Base-by-base conservation (phyloP, 352 stramenopile species). In the Phytophthora hybrid region DNA sequence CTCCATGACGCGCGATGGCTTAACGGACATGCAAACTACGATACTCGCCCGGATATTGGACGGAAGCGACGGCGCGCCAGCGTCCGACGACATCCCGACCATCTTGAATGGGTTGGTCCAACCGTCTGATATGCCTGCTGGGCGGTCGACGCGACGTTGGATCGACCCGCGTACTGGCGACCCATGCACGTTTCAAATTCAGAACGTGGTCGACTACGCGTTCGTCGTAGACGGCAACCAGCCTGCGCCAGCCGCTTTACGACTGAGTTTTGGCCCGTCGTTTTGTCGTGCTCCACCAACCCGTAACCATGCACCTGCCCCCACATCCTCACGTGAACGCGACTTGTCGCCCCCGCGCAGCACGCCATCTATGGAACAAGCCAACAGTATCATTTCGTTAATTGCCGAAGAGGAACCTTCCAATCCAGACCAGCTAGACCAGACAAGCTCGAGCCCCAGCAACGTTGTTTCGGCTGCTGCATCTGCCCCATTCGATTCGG, bases 141-240 rank as follows among this genome's bases (percentile, higher is more conserved):
- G 34, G 5, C 10, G 54, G 8, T 46, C 56, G 6, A 55, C 4
- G 5, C 56, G 32, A 9, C 19, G 16, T 10, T 71, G 64, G 64
- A 59, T 19, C 23, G 46, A 65, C 8, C 56, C 64, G 5, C 64
- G 64, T 7, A 65, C 64, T 9, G 47, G 64, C 4, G 19, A 19
- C 31, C 13, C 6, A 31, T 60, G 37, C n/a, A 21, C 11, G 3
- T 54, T 71, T 29, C 56, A 32, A 8, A 29, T 65, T n/a, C 64
- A 71, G 18, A 19, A 71, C 16, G 55, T 11, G 5, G 55, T 65
- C 18, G 47, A 71, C 37, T 71, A 65, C 23, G 64, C 65, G 16
- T 72, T 72, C 19, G 56, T 61, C 4, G 65, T 60, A 21, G 49
- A 68, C 37, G 51, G 49, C n/a, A 54, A 68, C 34, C 47, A 60